phyloP scores from a whole-genome alignment of 2,329 filamentous ascomycete species.

The Cercospora berteroae region DNA sequence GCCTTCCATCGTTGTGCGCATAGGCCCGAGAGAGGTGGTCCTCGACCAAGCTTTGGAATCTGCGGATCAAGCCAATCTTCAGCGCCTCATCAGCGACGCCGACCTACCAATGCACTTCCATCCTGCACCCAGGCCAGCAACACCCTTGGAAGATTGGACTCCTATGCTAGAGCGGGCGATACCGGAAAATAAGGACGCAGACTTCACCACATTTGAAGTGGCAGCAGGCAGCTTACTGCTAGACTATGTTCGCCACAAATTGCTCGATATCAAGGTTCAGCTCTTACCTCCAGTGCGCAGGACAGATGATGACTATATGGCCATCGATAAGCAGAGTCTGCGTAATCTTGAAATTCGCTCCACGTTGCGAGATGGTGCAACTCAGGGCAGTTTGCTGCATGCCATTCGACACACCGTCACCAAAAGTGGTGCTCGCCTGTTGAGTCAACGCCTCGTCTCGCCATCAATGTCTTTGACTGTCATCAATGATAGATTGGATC shows the following conservation, averaged over 20 bases:
- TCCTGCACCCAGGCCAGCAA: constrained; percentile 44
- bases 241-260: constrained; percentile 74
- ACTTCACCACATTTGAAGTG: constrained; percentile 68
- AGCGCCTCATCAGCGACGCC: constrained; percentile 35
- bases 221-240: constrained; percentile 77
- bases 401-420: constrained; percentile 87
- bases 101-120: constrained; percentile 75
- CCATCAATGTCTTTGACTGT: constrained; percentile 82
- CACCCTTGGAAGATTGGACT: constrained; percentile 63
- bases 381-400: constrained; percentile 82
- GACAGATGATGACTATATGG: constrained; percentile 74
- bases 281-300: constrained; percentile 78
- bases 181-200: constrained; percentile 49
- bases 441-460: constrained; percentile 79
- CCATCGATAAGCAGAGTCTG: constrained; percentile 88
- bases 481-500: constrained; percentile 76
- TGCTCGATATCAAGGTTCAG: constrained; percentile 75
- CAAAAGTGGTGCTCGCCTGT: constrained; percentile 80
- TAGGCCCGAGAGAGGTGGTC: constrained; percentile 81
- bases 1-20: constrained; percentile 76
- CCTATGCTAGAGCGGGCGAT: constrained; percentile 75
- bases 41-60: constrained; percentile 59
- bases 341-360: constrained; percentile 83
- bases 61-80: constrained; percentile 38
- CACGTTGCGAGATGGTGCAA: constrained; percentile 76